Conservation (phyloP, 768 basidiomycete genomes). For the Roridomyces roridus region DNA sequence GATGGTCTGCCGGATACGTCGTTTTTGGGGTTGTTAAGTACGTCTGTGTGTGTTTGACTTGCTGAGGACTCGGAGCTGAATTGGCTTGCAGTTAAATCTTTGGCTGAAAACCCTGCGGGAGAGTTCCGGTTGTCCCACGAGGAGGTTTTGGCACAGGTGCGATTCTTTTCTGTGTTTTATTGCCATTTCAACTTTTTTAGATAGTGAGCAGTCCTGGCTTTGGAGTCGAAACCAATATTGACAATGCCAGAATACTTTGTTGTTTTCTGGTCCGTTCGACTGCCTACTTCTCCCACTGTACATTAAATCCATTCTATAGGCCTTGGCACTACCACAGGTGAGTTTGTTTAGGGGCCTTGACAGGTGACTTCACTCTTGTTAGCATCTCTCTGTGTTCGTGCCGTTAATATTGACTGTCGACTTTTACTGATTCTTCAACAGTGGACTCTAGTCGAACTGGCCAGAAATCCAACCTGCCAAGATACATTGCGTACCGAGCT, state of each 20-base stretch:
- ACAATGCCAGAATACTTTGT: conserved; percentile 12
- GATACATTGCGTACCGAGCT: conserved; percentile 37
- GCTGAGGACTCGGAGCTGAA: too few species aligned
- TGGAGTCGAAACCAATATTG: neutral
- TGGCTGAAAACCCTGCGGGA: conserved; percentile 18
- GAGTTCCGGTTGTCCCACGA: conserved; percentile 17
- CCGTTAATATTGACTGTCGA: neutral
- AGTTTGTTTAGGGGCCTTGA: too few species aligned
- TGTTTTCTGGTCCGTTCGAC: conserved; percentile 17
- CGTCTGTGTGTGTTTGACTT: neutral
- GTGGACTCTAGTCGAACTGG: conserved; percentile 42
- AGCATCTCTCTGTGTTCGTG: conserved; percentile 13
- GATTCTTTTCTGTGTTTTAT: too few species aligned
- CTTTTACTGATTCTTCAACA: neutral
- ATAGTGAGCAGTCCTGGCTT: neutral
- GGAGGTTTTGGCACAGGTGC: conserved; percentile 16
- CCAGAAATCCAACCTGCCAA: conserved; percentile 34
- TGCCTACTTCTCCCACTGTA: neutral
- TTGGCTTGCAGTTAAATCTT: conserved; percentile 9
- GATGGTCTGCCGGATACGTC: neutral
- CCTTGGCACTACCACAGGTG: conserved; percentile 19
- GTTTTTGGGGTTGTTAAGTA: conserved; percentile 16
- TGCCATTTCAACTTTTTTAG: neutral
- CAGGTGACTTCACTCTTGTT: neutral
- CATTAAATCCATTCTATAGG: too few species aligned